A percentile compares a stretch with the other conserved stretches of the same genome.
Evolutionary conservation across 73 alveolate genomes (phyloP).

Genomic region (Paramecium caudatum): DNA sequence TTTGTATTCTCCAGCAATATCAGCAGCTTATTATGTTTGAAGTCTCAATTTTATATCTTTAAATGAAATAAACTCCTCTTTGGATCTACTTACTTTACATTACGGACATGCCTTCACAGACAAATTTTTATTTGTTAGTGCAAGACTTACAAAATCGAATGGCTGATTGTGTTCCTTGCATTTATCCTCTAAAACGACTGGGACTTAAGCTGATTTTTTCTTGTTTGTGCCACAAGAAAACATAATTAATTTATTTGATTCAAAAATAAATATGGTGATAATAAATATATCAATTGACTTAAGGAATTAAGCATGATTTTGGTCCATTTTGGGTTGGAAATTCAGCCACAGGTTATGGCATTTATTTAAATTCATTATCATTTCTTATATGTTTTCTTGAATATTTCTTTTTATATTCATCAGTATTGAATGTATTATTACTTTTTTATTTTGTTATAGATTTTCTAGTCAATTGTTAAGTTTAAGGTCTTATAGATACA

Average conservation of each 20-base stretch:
- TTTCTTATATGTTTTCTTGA: not conserved
- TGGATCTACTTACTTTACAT: not conserved
- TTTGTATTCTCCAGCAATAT: not conserved
- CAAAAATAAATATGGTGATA: no score
- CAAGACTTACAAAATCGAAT: not conserved
- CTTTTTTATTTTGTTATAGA: constrained; percentile 32
- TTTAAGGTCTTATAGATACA: constrained; percentile 42
- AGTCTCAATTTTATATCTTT: constrained; percentile 14
- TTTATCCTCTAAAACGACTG: not conserved
- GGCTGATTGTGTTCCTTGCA: not conserved
- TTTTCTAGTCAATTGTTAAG: constrained; percentile 29
- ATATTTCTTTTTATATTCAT: constrained; percentile 45
- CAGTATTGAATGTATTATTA: constrained; percentile 44
- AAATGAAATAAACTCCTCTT: constrained; percentile 21
- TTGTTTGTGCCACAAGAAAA: constrained; percentile 27
- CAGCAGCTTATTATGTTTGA: not conserved
- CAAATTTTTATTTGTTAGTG: not conserved
- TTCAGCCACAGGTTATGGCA: constrained; percentile 41
- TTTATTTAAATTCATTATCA: not conserved
- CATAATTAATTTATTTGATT: no score
- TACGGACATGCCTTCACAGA: constrained; percentile 14
- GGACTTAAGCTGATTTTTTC: not conserved
- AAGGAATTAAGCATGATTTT: constrained; percentile 45
- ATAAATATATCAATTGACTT: constrained; percentile 28
- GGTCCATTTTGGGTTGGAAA: constrained; percentile 53